A percentile compares a stretch with the other conserved stretches of the same genome.
Evolutionary conservation across 805 yeast genomes (phyloP).

Genomic region (Grigorovia yakushimaensis): DNA sequence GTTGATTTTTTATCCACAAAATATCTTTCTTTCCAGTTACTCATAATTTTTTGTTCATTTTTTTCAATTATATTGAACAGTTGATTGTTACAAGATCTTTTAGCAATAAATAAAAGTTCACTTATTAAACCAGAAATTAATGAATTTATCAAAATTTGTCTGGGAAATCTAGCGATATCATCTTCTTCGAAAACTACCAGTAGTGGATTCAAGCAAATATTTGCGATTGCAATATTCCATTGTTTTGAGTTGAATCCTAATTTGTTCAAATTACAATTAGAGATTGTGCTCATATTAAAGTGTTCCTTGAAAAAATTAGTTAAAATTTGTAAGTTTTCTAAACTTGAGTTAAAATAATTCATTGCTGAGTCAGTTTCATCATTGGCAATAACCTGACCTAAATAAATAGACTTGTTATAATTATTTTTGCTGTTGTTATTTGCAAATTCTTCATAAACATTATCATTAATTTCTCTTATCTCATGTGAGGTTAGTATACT

Average conservation of each 20-base stretch:
- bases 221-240: slow-evolving; percentile 75
- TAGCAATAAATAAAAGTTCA: slow-evolving; percentile 59
- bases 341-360: slow-evolving; percentile 9
- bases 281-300: slow-evolving; percentile 30
- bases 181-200: slow-evolving; percentile 63
- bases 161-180: slow-evolving; percentile 41
- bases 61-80: slow-evolving; percentile 46
- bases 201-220: slow-evolving; percentile 68
- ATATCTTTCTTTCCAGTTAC: slow-evolving; percentile 41
- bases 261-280: slow-evolving; percentile 13
- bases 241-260: slow-evolving; percentile 56
- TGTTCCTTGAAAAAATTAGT: slow-evolving; percentile 13
- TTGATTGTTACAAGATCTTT: slow-evolving; percentile 60
- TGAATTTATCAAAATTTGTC: slow-evolving; percentile 72
- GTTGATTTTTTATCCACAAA: slow-evolving; percentile 24
- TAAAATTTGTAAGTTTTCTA: slow-evolving; percentile 11
- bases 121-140: slow-evolving; percentile 63
- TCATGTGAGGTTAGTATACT: slow-evolving; percentile 53
- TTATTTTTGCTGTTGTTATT: slow-evolving; percentile 21
- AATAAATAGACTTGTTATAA: slow-evolving; percentile 8
- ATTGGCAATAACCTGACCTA: slow-evolving; percentile 4
- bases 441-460: slow-evolving; percentile 22
- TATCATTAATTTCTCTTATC: slow-evolving; percentile 31
- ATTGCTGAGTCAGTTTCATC: background rate
- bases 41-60: slow-evolving; percentile 46